These are phyloP conservation scores for Tetrahymena malaccensis DNA, from an alignment of 73 alveolate species.

Conservation along the genomic window DNA sequence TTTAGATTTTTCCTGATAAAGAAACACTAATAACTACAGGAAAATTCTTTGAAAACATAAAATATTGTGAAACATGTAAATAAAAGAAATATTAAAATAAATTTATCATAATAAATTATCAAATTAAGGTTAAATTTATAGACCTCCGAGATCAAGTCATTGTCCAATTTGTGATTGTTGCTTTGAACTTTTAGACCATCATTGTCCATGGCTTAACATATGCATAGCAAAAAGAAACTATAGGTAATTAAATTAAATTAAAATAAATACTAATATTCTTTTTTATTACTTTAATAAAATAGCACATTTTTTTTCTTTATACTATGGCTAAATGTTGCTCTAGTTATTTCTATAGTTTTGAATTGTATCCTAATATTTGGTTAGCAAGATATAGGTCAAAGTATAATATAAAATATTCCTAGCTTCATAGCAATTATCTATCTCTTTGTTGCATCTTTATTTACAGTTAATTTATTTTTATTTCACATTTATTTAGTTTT, in stretches of 20 bases:
- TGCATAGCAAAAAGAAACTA: conserved; percentile 33
- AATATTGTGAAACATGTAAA: not conserved
- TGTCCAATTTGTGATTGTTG: conserved; percentile 33
- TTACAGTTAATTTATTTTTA: not conserved
- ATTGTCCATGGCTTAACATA: conserved; percentile 39
- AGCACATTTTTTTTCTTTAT: not conserved
- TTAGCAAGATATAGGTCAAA: not conserved
- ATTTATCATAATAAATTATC: not conserved
- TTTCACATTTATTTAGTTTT: conserved; percentile 5
- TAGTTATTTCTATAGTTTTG: not conserved
- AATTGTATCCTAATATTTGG: not conserved
- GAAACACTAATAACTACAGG: not conserved
- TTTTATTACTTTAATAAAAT: not conserved
- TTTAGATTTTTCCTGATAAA: not conserved
- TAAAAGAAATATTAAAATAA: not conserved
- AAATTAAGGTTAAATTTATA: not conserved
- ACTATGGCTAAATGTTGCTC: not conserved
- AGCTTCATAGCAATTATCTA: not conserved
- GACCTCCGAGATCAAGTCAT: conserved; percentile 35
- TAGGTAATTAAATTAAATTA: not conserved
- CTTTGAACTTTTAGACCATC: conserved; percentile 28
- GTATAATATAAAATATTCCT: not conserved
- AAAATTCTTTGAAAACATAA: not conserved
- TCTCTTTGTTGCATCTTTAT: not conserved
- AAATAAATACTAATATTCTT: not conserved